Percentiles rank a stretch among this genome's conserved stretches.
Conservation (phyloP, 768 basidiomycete species). For the Coprinopsis cinerea region DNA sequence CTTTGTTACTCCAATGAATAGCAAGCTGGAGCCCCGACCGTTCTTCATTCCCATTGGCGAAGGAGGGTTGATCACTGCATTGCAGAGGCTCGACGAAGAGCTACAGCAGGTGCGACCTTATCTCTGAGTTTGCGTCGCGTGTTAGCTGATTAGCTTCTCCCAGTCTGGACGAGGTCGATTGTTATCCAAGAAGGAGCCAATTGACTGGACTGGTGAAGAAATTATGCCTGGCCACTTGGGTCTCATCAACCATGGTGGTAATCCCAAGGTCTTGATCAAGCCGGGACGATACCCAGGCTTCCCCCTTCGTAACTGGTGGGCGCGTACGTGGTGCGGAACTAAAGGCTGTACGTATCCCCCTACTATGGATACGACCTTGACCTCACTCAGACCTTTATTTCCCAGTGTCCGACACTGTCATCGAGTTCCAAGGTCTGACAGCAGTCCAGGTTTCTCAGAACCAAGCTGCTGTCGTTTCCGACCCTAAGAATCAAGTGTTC, state of each 20-base stretch:
- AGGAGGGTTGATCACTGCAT: slow-evolving; percentile 60
- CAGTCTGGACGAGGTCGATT: slow-evolving; percentile 54
- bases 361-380: not conserved
- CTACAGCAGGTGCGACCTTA: slow-evolving; percentile 39
- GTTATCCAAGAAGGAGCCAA: slow-evolving; percentile 64
- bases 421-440: slow-evolving; percentile 74
- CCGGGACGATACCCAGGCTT: slow-evolving; percentile 76
- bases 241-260: slow-evolving; percentile 76
- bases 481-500: slow-evolving; percentile 75
- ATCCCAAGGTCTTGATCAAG: slow-evolving; percentile 66
- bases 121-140: not conserved
- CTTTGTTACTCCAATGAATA: slow-evolving; percentile 44
- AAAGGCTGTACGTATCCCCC: slow-evolving; percentile 48
- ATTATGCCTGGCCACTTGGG: slow-evolving; percentile 69
- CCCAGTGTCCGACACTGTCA: slow-evolving; percentile 80
- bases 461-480: slow-evolving; percentile 69
- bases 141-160: not conserved
- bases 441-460: slow-evolving; percentile 88
- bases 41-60: slow-evolving; percentile 69
- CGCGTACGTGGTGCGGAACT: slow-evolving; percentile 63
- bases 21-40: slow-evolving; percentile 49
- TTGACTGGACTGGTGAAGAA: slow-evolving; percentile 66
- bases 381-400: no score
- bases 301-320: slow-evolving; percentile 83
- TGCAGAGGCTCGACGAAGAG: slow-evolving; percentile 64